Conservation (phyloP, 202 grass and related monocot species). For the Musa balbisiana region DNA sequence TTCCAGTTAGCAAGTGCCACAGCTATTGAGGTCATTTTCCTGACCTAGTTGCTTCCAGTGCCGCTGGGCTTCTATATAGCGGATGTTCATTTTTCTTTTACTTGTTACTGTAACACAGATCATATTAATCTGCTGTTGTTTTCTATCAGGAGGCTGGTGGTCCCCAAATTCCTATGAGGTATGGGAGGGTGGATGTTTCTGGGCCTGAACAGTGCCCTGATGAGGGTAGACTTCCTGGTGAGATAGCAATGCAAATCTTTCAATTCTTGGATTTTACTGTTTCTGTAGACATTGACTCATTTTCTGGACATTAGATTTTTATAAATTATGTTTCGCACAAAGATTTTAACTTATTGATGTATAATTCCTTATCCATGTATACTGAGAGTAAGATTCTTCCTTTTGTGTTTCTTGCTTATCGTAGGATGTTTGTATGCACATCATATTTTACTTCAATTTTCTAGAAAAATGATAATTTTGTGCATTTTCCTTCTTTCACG, state of each 20-base stretch:
- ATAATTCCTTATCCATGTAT: background rate
- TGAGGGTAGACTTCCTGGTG: slow-evolving; percentile 93
- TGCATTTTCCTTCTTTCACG: no score
- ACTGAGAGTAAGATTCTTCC: no score
- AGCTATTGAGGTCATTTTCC: slow-evolving; percentile 80
- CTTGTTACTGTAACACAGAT: background rate
- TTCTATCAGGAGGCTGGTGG: slow-evolving; percentile 73
- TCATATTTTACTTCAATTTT: no score
- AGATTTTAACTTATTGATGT: background rate
- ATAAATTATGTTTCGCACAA: background rate
- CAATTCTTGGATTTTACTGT: background rate
- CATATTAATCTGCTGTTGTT: slow-evolving; percentile 21
- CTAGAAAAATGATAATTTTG: no score
- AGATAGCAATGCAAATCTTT: slow-evolving; percentile 15
- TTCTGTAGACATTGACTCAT: background rate
- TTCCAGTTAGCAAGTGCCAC: slow-evolving; percentile 97
- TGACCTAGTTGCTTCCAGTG: slow-evolving; percentile 10
- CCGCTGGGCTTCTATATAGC: background rate
- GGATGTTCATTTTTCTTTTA: background rate
- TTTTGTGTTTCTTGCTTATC: no score
- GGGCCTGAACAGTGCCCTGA: slow-evolving; percentile 86
- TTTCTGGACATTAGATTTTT: background rate
- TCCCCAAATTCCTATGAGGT: slow-evolving; percentile 85
- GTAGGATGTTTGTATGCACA: no score
- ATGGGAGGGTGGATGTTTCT: slow-evolving; percentile 77